phyloP scores from a whole-genome alignment of 2,329 filamentous ascomycete genomes.

The Hortaea sp. region DNA sequence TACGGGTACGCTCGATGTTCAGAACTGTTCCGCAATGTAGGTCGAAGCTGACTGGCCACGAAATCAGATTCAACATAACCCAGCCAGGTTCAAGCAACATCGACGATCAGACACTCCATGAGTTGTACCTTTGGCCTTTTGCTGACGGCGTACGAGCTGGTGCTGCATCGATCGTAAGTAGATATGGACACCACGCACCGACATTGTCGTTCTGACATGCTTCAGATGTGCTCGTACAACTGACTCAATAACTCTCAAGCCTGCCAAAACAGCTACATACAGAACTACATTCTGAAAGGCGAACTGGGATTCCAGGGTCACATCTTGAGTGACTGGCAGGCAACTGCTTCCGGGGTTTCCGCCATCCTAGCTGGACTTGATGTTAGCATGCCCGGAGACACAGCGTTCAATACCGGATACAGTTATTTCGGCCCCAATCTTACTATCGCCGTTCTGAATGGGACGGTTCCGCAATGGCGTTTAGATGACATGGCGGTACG shows the following conservation, averaged over 20 bases:
- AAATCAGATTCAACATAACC: constrained; percentile 20
- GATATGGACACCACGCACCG: too few relatives aligned
- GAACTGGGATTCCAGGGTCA: constrained; percentile 63
- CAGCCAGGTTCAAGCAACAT: constrained; percentile 23
- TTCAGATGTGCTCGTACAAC: constrained; percentile 41
- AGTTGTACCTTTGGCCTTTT: constrained; percentile 32
- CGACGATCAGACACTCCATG: constrained; percentile 55
- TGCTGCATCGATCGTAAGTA: too few relatives aligned
- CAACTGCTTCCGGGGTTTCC: constrained; percentile 20
- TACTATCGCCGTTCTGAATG: constrained; percentile 44
- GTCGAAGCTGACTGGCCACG: constrained; percentile 40
- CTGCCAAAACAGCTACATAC: constrained; percentile 51
- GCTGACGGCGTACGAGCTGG: constrained; percentile 19
- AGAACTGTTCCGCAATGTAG: too few relatives aligned
- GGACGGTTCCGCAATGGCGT: constrained; percentile 42
- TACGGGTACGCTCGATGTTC: too few relatives aligned
- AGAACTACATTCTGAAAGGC: constrained; percentile 61
- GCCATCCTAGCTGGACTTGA: constrained; percentile 31
- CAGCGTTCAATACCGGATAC: constrained; percentile 2
- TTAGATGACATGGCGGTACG: constrained; percentile 50
- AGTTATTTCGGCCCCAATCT: constrained; percentile 24
- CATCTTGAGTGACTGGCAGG: constrained; percentile 55
- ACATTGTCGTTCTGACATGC: constrained; percentile 42
- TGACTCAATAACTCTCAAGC: constrained; percentile 57
- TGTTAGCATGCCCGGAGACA: constrained; percentile 52